Conservation (phyloP, 1,284 basidiomycete genomes). For the Pascua guehoae region DNA sequence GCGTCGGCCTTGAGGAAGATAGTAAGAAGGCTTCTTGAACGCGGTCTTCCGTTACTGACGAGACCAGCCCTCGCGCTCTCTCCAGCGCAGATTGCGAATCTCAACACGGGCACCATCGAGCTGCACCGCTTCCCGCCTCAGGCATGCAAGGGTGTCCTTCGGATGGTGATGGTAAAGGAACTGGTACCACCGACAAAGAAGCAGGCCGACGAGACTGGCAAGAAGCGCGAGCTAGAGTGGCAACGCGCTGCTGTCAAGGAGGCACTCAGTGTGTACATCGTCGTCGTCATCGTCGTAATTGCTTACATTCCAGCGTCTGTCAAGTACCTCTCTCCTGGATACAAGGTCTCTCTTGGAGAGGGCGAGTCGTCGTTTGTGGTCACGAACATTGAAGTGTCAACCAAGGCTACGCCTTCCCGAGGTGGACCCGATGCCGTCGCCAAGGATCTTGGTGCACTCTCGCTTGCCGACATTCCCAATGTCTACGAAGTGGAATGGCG, state of each 20-base stretch:
- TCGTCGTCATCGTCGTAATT: background rate
- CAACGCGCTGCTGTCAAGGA: conserved; percentile 51
- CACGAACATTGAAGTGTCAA: conserved; percentile 58
- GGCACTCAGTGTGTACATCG: conserved; percentile 35
- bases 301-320: conserved; percentile 59
- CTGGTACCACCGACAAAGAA: too few species aligned
- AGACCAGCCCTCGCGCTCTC: conserved; percentile 22
- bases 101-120: conserved; percentile 22
- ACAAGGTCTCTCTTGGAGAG: conserved; percentile 64
- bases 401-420: conserved; percentile 37
- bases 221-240: conserved; percentile 45
- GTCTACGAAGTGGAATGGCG: conserved; percentile 47
- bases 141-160: conserved; percentile 19
- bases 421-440: conserved; percentile 2
- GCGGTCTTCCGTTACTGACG: background rate
- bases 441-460: conserved; percentile 33
- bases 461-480: conserved; percentile 53
- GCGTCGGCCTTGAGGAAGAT: conserved; percentile 31
- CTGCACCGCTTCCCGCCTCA: conserved; percentile 26
- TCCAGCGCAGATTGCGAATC: conserved; percentile 19
- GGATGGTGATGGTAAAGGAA: conserved; percentile 21
- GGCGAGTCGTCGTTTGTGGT: conserved; percentile 55
- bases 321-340: conserved; percentile 63
- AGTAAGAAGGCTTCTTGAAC: conserved; percentile 17
- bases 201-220: conserved; percentile 14